A percentile compares a stretch with the other conserved stretches of the same genome.
Evolutionary conservation across 108 stramenopile species (phyloP).

Genomic region (Fragilaria radians): DNA sequence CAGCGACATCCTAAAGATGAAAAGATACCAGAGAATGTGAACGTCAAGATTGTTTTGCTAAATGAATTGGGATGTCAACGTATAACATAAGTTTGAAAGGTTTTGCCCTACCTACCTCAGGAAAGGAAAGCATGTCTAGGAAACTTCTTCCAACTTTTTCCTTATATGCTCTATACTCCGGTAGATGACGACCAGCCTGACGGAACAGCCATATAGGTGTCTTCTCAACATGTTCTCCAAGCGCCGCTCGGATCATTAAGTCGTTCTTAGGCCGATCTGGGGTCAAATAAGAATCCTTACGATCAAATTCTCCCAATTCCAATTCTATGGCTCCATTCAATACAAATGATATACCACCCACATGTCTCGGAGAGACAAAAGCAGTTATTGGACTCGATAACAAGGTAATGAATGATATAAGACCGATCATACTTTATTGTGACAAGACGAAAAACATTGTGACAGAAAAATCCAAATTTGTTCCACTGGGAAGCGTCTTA

Average conservation of each 20-base stretch:
- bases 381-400: not conserved
- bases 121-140: conserved; percentile 81
- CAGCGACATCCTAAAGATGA: conserved; percentile 82
- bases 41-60: no score
- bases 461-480: no score
- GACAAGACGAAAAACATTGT: conserved; percentile 3
- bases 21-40: not conserved
- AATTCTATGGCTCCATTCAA: conserved; percentile 55
- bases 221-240: conserved; percentile 56
- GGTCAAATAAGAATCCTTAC: not conserved
- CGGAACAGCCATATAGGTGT: conserved; percentile 94
- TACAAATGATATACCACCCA: conserved; percentile 49
- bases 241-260: conserved; percentile 77
- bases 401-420: not conserved
- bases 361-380: not conserved
- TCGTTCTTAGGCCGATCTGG: conserved; percentile 59
- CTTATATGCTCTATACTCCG: conserved; percentile 89
- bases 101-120: conserved; percentile 43
- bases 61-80: not conserved
- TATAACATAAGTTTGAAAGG: no score
- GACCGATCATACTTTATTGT: not conserved
- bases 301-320: conserved; percentile 16
- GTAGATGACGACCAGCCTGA: conserved; percentile 92
- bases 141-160: conserved; percentile 75
- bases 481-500: no score